A percentile compares a stretch with the other conserved stretches of the same genome.
Conservation (phyloP, 306 rosid species). For the Potentilla sterilis region DNA sequence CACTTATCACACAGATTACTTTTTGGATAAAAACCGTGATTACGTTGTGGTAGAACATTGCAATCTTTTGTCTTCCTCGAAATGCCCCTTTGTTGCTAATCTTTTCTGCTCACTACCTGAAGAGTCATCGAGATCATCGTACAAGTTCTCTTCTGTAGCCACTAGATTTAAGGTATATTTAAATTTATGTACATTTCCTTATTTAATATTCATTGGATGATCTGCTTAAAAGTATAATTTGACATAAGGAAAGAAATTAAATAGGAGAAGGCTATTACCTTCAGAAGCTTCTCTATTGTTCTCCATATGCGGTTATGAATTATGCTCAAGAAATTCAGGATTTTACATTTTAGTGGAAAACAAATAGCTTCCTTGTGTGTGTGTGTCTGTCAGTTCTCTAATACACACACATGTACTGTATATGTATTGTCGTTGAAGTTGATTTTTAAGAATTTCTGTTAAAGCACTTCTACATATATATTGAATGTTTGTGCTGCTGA, state of each 20-base stretch:
- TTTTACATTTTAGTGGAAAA: background rate
- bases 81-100: slow-evolving; percentile 70
- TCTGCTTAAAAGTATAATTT: background rate
- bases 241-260: background rate
- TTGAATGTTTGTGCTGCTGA: background rate
- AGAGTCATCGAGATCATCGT: slow-evolving; percentile 91
- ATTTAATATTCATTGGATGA: background rate
- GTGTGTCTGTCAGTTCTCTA: no score
- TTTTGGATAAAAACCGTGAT: slow-evolving; percentile 94
- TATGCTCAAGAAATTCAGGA: background rate
- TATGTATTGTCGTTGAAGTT: no score
- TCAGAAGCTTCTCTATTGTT: background rate
- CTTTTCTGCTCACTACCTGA: slow-evolving; percentile 65
- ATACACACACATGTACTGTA: no score
- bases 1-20: slow-evolving; percentile 83
- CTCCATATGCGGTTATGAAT: background rate
- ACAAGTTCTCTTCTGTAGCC: slow-evolving; percentile 94
- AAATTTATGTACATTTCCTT: background rate
- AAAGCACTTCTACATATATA: no score
- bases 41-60: slow-evolving; percentile 94
- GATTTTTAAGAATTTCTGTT: no score
- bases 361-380: background rate
- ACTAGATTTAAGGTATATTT: slow-evolving; percentile 82
- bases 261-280: slow-evolving; percentile 1
- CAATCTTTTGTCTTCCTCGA: slow-evolving; percentile 78